Conservation (phyloP, 306 rosid species). For the Pterocarpus macrocarpus region DNA sequence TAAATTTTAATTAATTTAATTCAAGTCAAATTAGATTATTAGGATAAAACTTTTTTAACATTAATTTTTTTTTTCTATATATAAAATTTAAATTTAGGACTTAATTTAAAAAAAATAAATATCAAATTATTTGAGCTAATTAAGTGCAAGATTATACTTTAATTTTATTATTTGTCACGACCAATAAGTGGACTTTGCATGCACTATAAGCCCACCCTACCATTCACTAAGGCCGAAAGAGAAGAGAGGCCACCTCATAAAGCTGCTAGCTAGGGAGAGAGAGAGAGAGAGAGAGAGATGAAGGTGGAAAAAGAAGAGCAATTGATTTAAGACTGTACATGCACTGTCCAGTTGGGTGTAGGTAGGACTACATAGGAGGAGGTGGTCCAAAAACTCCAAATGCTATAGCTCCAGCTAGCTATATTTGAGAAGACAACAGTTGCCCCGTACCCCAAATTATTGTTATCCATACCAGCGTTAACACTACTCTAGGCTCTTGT, state of each 20-base stretch:
- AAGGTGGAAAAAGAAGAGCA: constrained; percentile 17
- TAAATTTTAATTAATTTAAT: too few species aligned
- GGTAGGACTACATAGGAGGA: constrained; percentile 41
- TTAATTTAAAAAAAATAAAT: too few species aligned
- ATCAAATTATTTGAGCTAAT: too few species aligned
- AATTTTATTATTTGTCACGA: background rate
- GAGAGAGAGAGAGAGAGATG: constrained; percentile 1
- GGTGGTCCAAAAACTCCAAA: constrained; percentile 53
- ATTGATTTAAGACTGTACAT: constrained; percentile 26
- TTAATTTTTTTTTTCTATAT: too few species aligned
- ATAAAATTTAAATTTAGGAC: too few species aligned
- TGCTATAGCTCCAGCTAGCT: constrained; percentile 52
- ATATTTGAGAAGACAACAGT: constrained; percentile 58
- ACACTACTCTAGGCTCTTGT: constrained; percentile 32
- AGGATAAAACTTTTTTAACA: too few species aligned
- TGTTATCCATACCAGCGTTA: constrained; percentile 44
- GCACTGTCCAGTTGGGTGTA: constrained; percentile 42
- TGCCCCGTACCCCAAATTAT: constrained; percentile 48
- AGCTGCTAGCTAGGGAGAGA: constrained; percentile 39
- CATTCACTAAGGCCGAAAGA: constrained; percentile 39
- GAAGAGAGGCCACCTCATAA: constrained; percentile 52
- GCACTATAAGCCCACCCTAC: constrained; percentile 43
- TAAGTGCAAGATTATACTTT: background rate
- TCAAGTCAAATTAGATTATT: too few species aligned
- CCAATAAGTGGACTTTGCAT: constrained; percentile 39